These are phyloP conservation scores for Sicyos baderoa DNA, from an alignment of 306 rosid genomes.

Conservation along the genomic window DNA sequence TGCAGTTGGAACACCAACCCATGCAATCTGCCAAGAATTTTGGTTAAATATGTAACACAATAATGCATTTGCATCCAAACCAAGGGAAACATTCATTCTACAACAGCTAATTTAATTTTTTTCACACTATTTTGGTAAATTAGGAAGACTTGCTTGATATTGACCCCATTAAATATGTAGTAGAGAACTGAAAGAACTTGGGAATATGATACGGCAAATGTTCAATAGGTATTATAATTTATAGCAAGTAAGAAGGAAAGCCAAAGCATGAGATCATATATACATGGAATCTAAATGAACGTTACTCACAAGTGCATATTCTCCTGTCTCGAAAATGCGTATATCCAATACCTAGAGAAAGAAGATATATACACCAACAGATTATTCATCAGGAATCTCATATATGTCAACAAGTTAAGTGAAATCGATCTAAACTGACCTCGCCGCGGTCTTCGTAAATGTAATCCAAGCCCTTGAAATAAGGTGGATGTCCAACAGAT, in stretches of 20 bases:
- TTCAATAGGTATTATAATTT: background rate
- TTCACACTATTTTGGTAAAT: background rate
- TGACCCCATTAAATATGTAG: background rate
- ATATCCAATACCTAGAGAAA: slow-evolving; percentile 62
- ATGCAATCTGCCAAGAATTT: too few species aligned
- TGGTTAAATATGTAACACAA: too few species aligned
- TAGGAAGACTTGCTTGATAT: background rate
- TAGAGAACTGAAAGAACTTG: background rate
- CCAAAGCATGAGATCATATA: background rate
- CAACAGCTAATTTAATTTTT: background rate
- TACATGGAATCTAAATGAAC: background rate
- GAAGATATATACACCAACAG: background rate
- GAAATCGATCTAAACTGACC: slow-evolving; percentile 37
- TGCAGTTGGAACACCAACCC: too few species aligned
- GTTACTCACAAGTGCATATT: slow-evolving; percentile 71
- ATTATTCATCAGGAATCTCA: slow-evolving; percentile 1
- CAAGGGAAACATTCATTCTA: background rate
- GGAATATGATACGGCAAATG: background rate
- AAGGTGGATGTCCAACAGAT: slow-evolving; percentile 94
- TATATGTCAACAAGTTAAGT: background rate
- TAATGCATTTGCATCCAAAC: too few species aligned
- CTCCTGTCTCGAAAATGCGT: slow-evolving; percentile 84
- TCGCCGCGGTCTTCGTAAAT: slow-evolving; percentile 97
- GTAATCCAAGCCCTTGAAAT: slow-evolving; percentile 88
- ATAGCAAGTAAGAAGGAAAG: background rate